Percentiles rank a stretch among this genome's conserved stretches.
Conservation (phyloP, 1,284 basidiomycete genomes). For the Gymnopus androsaceus region DNA sequence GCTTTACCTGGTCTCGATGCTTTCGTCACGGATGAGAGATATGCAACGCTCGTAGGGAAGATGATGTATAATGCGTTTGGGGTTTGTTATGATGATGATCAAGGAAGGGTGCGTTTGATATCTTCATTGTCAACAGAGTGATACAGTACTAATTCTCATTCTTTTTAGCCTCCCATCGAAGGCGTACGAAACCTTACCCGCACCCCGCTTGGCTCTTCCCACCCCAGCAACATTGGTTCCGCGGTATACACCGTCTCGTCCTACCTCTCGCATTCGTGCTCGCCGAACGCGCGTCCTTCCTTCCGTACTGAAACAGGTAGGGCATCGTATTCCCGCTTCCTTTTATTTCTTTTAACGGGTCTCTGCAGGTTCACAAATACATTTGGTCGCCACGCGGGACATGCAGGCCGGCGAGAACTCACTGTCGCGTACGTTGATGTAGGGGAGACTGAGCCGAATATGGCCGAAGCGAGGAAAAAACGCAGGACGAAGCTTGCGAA, state of each 20-base stretch:
- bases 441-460: slow-evolving; percentile 46
- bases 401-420: slow-evolving; percentile 75
- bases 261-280: slow-evolving; percentile 76
- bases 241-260: slow-evolving; percentile 76
- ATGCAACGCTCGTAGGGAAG: slow-evolving; percentile 64
- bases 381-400: slow-evolving; percentile 62
- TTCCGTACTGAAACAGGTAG: slow-evolving; percentile 67
- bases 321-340: no score
- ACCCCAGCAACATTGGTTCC: slow-evolving; percentile 71
- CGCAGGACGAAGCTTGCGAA: slow-evolving; percentile 72
- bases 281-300: slow-evolving; percentile 60
- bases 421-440: slow-evolving; percentile 76
- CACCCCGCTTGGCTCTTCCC: slow-evolving; percentile 70
- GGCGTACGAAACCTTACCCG: slow-evolving; percentile 71
- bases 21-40: slow-evolving; percentile 64
- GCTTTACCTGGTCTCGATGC: slow-evolving; percentile 73
- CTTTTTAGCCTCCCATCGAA: slow-evolving; percentile 46
- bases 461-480: slow-evolving; percentile 59
- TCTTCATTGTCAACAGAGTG: neutral
- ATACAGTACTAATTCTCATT: neutral
- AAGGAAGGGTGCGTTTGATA: slow-evolving; percentile 57
- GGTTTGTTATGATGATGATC: slow-evolving; percentile 62
- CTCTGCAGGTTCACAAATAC: slow-evolving; percentile 62
- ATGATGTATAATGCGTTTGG: slow-evolving; percentile 78
- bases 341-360: no score